These are phyloP conservation scores for Candida piceae DNA, from an alignment of 805 yeast species.

Conservation along the genomic window DNA sequence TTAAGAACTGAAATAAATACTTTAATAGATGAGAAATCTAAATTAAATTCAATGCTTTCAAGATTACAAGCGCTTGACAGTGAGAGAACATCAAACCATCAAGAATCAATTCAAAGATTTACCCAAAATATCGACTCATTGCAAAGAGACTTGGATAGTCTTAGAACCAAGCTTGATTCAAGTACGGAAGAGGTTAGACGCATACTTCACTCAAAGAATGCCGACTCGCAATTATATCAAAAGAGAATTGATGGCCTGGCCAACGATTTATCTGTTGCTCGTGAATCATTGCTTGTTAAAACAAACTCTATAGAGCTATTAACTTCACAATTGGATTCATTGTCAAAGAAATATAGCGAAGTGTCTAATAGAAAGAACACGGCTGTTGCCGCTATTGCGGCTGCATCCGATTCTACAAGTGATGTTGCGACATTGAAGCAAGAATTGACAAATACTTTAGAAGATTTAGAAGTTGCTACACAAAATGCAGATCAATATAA, in stretches of 20 bases:
- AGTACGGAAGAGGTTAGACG: constrained; percentile 49
- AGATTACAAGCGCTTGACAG: constrained; percentile 56
- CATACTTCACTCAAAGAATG: constrained; percentile 47
- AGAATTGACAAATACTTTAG: constrained; percentile 36
- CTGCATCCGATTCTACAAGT: constrained; percentile 16
- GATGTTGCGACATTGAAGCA: constrained; percentile 23
- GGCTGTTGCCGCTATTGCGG: constrained; percentile 23
- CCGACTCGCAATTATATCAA: constrained; percentile 50
- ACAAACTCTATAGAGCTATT: constrained; percentile 35
- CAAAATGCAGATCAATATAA: constrained; percentile 58
- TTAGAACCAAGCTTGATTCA: constrained; percentile 43
- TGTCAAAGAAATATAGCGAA: constrained; percentile 29
- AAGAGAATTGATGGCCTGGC: constrained; percentile 55
- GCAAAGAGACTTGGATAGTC: constrained; percentile 39
- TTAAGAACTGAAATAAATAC: constrained; percentile 48
- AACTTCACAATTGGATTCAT: constrained; percentile 31
- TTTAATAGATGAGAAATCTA: constrained; percentile 52
- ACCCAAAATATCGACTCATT: constrained; percentile 44
- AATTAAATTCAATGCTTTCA: constrained; percentile 50
- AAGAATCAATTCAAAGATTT: constrained; percentile 46
- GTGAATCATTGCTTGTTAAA: constrained; percentile 39
- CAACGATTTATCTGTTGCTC: constrained; percentile 37
- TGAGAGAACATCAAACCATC: constrained; percentile 53
- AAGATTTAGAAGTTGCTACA: constrained; percentile 53
- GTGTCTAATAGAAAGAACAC: constrained; percentile 25